Percentiles rank a stretch among this genome's conserved stretches.
Evolutionary conservation across 192 early-diverging fungal genomes (phyloP).

Genomic region (Rhizophagus prolifer): DNA sequence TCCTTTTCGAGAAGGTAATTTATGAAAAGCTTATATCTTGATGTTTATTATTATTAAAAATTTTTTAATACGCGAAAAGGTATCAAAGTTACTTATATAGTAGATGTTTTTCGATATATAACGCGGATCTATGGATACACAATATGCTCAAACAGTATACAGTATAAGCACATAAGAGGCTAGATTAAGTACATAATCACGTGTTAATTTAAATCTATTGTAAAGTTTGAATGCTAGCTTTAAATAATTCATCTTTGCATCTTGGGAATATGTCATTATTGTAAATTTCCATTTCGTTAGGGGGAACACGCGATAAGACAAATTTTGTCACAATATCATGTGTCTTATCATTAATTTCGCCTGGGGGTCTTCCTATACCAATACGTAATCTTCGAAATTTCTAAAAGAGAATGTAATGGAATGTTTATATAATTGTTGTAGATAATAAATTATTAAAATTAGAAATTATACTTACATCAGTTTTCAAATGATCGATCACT

Average conservation of each 20-base stretch:
- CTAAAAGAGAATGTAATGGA: slow-evolving; percentile 13
- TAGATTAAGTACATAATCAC: too few species aligned
- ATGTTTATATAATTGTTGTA: not conserved
- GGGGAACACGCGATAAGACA: slow-evolving; percentile 58
- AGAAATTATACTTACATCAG: slow-evolving; percentile 36
- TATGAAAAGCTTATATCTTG: too few species aligned
- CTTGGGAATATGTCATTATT: slow-evolving; percentile 34
- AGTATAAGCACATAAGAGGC: too few species aligned
- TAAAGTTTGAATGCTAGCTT: not conserved
- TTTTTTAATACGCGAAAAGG: too few species aligned
- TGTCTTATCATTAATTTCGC: slow-evolving; percentile 26
- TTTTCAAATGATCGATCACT: slow-evolving; percentile 49
- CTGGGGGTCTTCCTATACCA: slow-evolving; percentile 65
- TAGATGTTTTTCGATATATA: too few species aligned
- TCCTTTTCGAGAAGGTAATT: too few species aligned
- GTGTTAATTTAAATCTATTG: too few species aligned
- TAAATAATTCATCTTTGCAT: slow-evolving; percentile 22
- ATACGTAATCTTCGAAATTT: slow-evolving; percentile 62
- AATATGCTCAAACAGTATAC: too few species aligned
- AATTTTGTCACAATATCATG: slow-evolving; percentile 50
- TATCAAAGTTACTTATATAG: too few species aligned
- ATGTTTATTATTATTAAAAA: too few species aligned
- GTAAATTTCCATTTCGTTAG: slow-evolving; percentile 48
- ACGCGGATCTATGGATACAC: too few species aligned
- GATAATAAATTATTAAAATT: not conserved